These are phyloP conservation scores for Gynochthodes officinalis DNA, from an alignment of 257 asterid species.

Conservation along the genomic window DNA sequence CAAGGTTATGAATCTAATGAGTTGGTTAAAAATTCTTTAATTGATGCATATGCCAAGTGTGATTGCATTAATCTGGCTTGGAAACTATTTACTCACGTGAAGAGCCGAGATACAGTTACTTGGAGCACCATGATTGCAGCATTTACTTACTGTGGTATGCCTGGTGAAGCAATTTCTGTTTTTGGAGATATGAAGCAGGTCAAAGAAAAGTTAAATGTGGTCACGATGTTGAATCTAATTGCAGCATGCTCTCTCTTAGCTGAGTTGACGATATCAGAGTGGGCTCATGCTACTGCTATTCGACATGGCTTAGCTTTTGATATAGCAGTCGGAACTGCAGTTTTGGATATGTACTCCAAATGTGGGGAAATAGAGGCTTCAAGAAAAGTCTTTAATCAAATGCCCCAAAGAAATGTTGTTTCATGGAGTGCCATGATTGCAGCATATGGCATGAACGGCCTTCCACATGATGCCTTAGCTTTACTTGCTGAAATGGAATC, in stretches of 20 bases:
- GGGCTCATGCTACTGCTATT: conserved; percentile 66
- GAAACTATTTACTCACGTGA: conserved; percentile 51
- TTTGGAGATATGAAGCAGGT: conserved; percentile 51
- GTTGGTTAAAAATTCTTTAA: conserved; percentile 64
- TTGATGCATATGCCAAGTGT: conserved; percentile 80
- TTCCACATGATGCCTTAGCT: conserved; percentile 64
- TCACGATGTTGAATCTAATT: conserved; percentile 64
- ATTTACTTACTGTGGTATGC: conserved; percentile 69
- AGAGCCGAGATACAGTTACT: conserved; percentile 57
- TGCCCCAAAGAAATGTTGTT: conserved; percentile 48
- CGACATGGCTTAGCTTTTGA: conserved; percentile 65
- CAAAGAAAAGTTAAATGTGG: conserved; percentile 37
- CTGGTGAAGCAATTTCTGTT: conserved; percentile 62
- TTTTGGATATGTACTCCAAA: conserved; percentile 82
- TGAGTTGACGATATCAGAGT: conserved; percentile 55
- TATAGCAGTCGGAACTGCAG: conserved; percentile 73
- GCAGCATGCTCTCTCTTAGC: conserved; percentile 78
- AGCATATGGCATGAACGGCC: conserved; percentile 78
- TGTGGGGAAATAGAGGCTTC: conserved; percentile 73
- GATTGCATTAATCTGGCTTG: conserved; percentile 49
- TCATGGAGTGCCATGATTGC: conserved; percentile 85
- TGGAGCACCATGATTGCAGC: conserved; percentile 97
- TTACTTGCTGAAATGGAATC: conserved; percentile 61
- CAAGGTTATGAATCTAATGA: conserved; percentile 56
- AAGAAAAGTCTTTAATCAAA: conserved; percentile 56